Base-by-base conservation (phyloP, 331 rosid species). In the Quercus tomentella region DNA sequence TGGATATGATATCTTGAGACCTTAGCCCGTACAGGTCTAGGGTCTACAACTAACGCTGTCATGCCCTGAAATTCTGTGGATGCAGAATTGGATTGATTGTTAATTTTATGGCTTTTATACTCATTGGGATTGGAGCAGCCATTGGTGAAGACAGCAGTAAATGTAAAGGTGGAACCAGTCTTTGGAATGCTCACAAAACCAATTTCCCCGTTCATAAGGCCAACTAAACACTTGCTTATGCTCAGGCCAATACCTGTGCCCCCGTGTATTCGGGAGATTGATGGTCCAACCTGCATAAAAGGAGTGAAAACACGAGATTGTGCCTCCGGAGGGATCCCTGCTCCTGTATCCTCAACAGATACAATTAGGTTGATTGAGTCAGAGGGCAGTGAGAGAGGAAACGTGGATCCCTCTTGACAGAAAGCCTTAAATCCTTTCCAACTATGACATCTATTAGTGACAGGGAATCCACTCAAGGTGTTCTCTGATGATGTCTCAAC, bases 221-320 rank as follows among this genome's bases (percentile, higher is more conserved):
- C 87, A 82, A 91, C 93, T 76, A 84, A 77, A 77, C 93, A 84
- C 84, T 91, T 87, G 90, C 96, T 91, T 66, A 91, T 91, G 89
- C 95, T 91, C 35, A 91, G 78, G 43, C 95, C 95, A 49, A 91
- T 91, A 74, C 95, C 95, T 11, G 95, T 91, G 70, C 95, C 95
- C 55, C 93, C 95, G 72, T 91, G 88, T 6, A 87, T 91, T 72
- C 95, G 88, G 28, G 93, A 89, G 75, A 86, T 89, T 51, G 95
- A 89, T 28, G 93, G 90, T 75, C 91, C 88, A 30, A 91, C 93
- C 77, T 91, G 95, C 95, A 91, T 91, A 84, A 89, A 91, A 68
- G 91, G 95, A 81, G 89, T 91, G 86, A 91, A 91, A 45, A 91
- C 76, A n/a, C 88, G 86, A 22, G 90, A 30, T 77, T 91, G 93